These are phyloP conservation scores for Leccinum subrobustum DNA, from an alignment of 1,284 basidiomycete species.

Conservation along the genomic window DNA sequence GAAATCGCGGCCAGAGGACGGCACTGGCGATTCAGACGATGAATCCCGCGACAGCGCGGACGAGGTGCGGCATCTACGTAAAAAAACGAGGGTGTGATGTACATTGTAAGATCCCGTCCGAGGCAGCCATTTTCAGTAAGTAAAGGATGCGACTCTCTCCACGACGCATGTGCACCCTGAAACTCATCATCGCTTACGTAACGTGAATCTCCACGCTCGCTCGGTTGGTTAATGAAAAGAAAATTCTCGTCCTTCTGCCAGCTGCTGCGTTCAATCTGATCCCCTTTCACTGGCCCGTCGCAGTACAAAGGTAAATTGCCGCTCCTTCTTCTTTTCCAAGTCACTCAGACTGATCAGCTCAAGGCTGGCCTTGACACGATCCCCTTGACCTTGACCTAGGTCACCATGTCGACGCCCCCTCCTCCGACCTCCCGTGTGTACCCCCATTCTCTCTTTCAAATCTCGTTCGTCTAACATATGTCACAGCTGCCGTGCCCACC, in stretches of 20 bases:
- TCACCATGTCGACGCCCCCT: constrained; percentile 11
- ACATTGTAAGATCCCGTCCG: not conserved
- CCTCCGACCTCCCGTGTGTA: constrained; percentile 6
- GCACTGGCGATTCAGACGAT: constrained; percentile 24
- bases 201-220: constrained; percentile 6
- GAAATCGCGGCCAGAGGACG: constrained; percentile 45
- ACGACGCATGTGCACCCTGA: not conserved
- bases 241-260: constrained; percentile 21
- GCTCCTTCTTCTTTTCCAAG: not conserved
- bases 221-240: constrained; percentile 1
- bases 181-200: constrained; percentile 13
- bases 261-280: not conserved
- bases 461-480: not conserved
- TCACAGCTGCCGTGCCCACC: not conserved
- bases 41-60: constrained; percentile 31
- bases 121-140: not conserved
- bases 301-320: constrained; percentile 5
- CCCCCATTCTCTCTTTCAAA: not conserved
- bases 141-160: not conserved
- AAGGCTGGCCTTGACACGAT: constrained; percentile 4
- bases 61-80: constrained; percentile 12
- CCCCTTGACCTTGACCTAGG: not conserved
- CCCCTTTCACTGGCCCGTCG: constrained; percentile 2
- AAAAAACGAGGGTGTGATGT: constrained; percentile 17
- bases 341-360: not conserved